These are phyloP conservation scores for Fusarium camptoceras DNA, from an alignment of 2,329 filamentous ascomycete species.

Conservation along the genomic window DNA sequence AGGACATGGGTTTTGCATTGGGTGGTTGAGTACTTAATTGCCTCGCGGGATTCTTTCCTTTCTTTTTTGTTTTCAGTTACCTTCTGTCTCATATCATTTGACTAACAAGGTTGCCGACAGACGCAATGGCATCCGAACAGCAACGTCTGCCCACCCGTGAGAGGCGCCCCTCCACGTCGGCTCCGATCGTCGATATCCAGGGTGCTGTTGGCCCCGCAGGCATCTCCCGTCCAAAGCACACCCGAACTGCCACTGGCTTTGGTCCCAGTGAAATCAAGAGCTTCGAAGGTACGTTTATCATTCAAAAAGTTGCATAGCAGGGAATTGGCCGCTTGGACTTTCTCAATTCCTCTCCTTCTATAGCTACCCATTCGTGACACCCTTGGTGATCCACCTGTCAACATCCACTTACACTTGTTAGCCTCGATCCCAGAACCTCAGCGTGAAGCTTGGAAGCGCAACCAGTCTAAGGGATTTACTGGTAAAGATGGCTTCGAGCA, in stretches of 20 bases:
- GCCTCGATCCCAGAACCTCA: constrained; percentile 88
- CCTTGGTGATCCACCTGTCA: not conserved
- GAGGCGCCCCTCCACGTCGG: constrained; percentile 83
- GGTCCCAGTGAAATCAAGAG: constrained; percentile 91
- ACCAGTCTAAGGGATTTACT: constrained; percentile 75
- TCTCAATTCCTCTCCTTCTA: not conserved
- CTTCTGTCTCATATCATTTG: constrained; percentile 13
- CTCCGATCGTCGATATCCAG: constrained; percentile 86
- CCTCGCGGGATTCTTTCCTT: constrained; percentile 19
- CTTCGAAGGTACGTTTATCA: constrained; percentile 76
- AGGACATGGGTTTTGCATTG: constrained; percentile 27
- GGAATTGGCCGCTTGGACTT: not conserved
- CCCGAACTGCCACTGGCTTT: constrained; percentile 95
- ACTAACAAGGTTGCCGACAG: constrained; percentile 34
- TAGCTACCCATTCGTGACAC: not conserved
- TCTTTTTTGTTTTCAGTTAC: constrained; percentile 9
- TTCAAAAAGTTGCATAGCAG: not conserved
- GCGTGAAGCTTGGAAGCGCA: constrained; percentile 80
- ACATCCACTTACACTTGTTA: constrained; percentile 48
- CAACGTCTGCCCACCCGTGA: constrained; percentile 68
- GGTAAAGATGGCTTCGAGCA: constrained; percentile 86
- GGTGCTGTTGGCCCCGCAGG: constrained; percentile 89
- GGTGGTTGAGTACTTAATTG: constrained; percentile 39
- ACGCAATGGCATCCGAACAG: constrained; percentile 52
- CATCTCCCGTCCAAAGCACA: constrained; percentile 91